Conservation (phyloP, 2,329 filamentous ascomycete species). For the Fonsecaea erecta region DNA sequence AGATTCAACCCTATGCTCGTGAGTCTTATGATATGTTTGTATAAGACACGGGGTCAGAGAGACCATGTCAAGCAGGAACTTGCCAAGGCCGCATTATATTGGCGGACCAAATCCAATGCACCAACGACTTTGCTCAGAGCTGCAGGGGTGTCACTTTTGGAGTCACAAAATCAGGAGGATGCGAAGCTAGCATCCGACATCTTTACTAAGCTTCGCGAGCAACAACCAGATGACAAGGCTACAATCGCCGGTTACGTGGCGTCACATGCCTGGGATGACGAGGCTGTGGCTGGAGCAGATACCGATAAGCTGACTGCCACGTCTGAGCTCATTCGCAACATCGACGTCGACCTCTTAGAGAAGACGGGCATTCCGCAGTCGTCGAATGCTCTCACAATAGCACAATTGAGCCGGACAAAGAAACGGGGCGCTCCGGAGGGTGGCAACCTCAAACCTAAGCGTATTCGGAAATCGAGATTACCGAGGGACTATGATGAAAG, state of each 20-base stretch:
- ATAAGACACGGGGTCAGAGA: constrained; percentile 75
- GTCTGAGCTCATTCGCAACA: constrained; percentile 48
- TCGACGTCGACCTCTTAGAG: constrained; percentile 53
- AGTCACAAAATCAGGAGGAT: constrained; percentile 72
- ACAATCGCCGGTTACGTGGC: constrained; percentile 85
- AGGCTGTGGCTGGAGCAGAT: constrained; percentile 45
- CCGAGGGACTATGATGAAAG: constrained; percentile 60
- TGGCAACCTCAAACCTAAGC: constrained; percentile 47
- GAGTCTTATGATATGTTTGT: constrained; percentile 77
- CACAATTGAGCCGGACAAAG: constrained; percentile 40
- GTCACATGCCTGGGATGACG: constrained; percentile 68
- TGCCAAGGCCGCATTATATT: constrained; percentile 78
- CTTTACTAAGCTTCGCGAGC: constrained; percentile 72
- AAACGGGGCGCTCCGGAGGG: constrained; percentile 47
- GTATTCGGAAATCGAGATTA: constrained; percentile 52
- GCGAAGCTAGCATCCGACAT: constrained; percentile 73
- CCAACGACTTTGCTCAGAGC: constrained; percentile 74
- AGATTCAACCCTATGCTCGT: constrained; percentile 85
- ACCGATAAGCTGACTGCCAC: constrained; percentile 47
- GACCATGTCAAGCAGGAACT: constrained; percentile 73
- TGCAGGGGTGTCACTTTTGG: constrained; percentile 80
- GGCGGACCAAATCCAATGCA: constrained; percentile 67
- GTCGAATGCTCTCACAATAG: constrained; percentile 38
- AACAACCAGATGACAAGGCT: constrained; percentile 67
- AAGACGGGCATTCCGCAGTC: constrained; percentile 49